These are phyloP conservation scores for Claviceps sp. DNA, from an alignment of 2,329 filamentous ascomycete species.

Conservation along the genomic window DNA sequence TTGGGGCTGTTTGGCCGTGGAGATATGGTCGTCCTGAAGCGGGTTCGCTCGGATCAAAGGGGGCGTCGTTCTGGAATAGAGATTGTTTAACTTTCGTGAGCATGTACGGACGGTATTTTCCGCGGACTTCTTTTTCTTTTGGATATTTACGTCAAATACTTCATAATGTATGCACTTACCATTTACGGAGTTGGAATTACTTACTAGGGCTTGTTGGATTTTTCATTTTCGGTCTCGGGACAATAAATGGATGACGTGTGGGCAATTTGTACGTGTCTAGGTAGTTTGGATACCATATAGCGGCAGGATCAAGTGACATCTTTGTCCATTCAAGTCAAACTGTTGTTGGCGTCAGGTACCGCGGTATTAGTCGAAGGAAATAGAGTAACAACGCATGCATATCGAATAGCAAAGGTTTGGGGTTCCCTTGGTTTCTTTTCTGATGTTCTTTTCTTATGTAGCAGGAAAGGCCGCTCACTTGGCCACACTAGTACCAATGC, in stretches of 20 bases:
- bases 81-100: neutral
- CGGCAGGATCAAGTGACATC: neutral
- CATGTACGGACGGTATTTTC: neutral
- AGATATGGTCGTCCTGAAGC: slow-evolving; percentile 35
- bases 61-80: neutral
- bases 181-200: neutral
- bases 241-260: too few relatives aligned
- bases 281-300: neutral
- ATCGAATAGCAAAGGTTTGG: too few relatives aligned
- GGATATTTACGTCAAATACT: neutral
- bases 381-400: too few relatives aligned
- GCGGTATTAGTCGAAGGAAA: too few relatives aligned
- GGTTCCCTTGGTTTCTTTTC: neutral
- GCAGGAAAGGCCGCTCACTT: too few relatives aligned
- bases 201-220: too few relatives aligned
- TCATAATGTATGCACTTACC: too few relatives aligned
- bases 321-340: too few relatives aligned
- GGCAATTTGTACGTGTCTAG: neutral
- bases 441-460: too few relatives aligned
- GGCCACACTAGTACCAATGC: too few relatives aligned
- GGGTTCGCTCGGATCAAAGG: slow-evolving; percentile 31
- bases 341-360: too few relatives aligned
- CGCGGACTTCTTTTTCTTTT: neutral
- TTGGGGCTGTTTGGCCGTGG: slow-evolving; percentile 56
- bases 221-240: too few relatives aligned